A percentile compares a stretch with the other conserved stretches of the same genome.
These are phyloP conservation scores for Yamadazyma phyllophila DNA, from an alignment of 805 yeast genomes.

Conservation along the genomic window DNA sequence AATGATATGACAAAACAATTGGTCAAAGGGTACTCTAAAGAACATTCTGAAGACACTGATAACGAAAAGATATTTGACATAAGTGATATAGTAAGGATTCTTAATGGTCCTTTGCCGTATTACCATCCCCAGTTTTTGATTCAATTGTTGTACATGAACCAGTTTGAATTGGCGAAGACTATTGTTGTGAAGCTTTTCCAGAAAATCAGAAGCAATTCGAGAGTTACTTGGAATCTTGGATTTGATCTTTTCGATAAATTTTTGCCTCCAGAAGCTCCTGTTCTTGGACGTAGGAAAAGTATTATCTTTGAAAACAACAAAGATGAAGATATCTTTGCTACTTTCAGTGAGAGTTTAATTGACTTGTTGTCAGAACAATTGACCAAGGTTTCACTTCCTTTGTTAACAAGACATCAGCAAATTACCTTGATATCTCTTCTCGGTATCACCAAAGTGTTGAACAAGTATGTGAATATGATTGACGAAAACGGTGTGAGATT, in stretches of 20 bases:
- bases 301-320: conserved; percentile 1
- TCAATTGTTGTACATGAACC: conserved; percentile 67
- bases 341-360: conserved; percentile 44
- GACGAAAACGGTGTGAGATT: conserved; percentile 72
- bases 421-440: conserved; percentile 71
- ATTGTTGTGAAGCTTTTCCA: conserved; percentile 55
- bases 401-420: conserved; percentile 88
- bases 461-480: conserved; percentile 40
- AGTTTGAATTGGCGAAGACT: conserved; percentile 51
- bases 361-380: conserved; percentile 56
- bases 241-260: conserved; percentile 22
- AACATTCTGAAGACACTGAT: conserved; percentile 1
- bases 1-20: conserved; percentile 51
- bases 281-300: conserved; percentile 1
- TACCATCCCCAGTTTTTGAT: conserved; percentile 89
- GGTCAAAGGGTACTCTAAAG: conserved; percentile 27
- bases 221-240: conserved; percentile 33
- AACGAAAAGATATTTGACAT: conserved; percentile 38
- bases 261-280: conserved; percentile 1
- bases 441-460: conserved; percentile 58
- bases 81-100: conserved; percentile 66
- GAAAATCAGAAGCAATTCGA: conserved; percentile 42
- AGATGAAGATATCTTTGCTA: conserved; percentile 24
- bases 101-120: conserved; percentile 86
- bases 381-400: conserved; percentile 67